Conservation (phyloP, 768 basidiomycete genomes). For the Tricholoma bakamatsutake region DNA sequence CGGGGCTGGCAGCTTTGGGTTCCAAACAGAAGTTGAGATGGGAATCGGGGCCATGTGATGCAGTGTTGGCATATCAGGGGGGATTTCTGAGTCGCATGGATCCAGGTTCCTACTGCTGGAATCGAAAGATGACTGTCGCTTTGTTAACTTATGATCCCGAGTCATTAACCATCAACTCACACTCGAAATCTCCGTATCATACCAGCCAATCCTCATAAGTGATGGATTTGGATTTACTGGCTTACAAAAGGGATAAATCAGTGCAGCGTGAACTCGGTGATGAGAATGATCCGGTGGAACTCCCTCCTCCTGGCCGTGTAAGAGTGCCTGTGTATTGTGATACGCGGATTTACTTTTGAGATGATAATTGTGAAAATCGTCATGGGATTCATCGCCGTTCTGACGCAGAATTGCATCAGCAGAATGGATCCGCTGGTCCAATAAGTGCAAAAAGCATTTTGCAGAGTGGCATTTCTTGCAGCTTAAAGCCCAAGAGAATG, state of each 20-base stretch:
- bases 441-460: slow-evolving; percentile 34
- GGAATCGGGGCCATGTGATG: background rate
- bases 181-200: slow-evolving; percentile 33
- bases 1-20: background rate
- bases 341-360: slow-evolving; percentile 14
- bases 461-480: slow-evolving; percentile 38
- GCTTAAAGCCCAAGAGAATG: slow-evolving; percentile 17
- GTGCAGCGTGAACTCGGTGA: slow-evolving; percentile 42
- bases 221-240: slow-evolving; percentile 32
- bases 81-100: background rate
- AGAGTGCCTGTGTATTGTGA: slow-evolving; percentile 8
- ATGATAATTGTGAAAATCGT: slow-evolving; percentile 30
- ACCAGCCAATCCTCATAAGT: slow-evolving; percentile 50
- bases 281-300: slow-evolving; percentile 23
- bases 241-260: slow-evolving; percentile 40
- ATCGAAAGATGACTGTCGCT: background rate
- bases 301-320: slow-evolving; percentile 26
- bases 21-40: background rate
- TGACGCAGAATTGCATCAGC: slow-evolving; percentile 29
- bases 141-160: background rate
- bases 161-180: slow-evolving; percentile 2
- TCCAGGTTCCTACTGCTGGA: background rate
- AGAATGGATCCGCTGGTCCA: slow-evolving; percentile 32
- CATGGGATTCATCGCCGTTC: slow-evolving; percentile 20
- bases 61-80: background rate